A percentile compares a stretch with the other conserved stretches of the same genome.
Conservation (phyloP, 805 yeast species). For the Starmerella sirachaensis region DNA sequence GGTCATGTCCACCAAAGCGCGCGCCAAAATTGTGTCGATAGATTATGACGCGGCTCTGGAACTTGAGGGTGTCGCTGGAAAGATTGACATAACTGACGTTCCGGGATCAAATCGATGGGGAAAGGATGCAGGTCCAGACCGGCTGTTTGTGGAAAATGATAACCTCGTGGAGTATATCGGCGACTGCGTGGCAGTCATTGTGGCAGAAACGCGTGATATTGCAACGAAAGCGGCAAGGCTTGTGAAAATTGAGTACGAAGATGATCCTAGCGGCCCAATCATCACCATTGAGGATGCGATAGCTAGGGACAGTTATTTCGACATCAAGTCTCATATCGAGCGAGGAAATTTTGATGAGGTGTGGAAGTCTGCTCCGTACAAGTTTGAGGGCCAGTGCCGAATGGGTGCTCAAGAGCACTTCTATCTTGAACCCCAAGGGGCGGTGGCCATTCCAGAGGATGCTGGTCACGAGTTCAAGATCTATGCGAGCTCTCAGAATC, state of each 20-base stretch:
- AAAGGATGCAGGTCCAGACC: constrained; percentile 34
- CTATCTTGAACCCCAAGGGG: constrained; percentile 38
- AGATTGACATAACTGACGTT: constrained; percentile 33
- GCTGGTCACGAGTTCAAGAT: constrained; percentile 35
- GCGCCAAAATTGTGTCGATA: constrained; percentile 34
- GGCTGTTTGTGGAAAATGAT: constrained; percentile 34
- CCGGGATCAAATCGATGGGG: constrained; percentile 35
- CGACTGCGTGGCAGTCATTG: constrained; percentile 35
- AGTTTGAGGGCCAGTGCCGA: constrained; percentile 32
- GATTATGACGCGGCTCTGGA: constrained; percentile 32
- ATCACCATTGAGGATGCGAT: constrained; percentile 37
- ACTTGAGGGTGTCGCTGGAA: constrained; percentile 35
- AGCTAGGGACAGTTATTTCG: constrained; percentile 32
- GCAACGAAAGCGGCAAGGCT: constrained; percentile 35
- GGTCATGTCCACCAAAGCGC: constrained; percentile 35
- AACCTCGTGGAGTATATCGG: constrained; percentile 32
- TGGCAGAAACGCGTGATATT: constrained; percentile 32
- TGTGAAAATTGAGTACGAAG: constrained; percentile 36
- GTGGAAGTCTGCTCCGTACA: constrained; percentile 27
- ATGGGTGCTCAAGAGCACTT: constrained; percentile 42
- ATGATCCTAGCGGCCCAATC: constrained; percentile 26
- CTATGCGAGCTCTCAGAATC: constrained; percentile 36
- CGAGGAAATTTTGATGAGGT: constrained; percentile 35
- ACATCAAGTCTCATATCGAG: constrained; percentile 28
- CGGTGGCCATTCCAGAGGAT: constrained; percentile 35